Percentiles rank a stretch among this genome's conserved stretches.
These are phyloP conservation scores for Kwoniella dejecticola DNA, from an alignment of 768 basidiomycete species.

Conservation along the genomic window DNA sequence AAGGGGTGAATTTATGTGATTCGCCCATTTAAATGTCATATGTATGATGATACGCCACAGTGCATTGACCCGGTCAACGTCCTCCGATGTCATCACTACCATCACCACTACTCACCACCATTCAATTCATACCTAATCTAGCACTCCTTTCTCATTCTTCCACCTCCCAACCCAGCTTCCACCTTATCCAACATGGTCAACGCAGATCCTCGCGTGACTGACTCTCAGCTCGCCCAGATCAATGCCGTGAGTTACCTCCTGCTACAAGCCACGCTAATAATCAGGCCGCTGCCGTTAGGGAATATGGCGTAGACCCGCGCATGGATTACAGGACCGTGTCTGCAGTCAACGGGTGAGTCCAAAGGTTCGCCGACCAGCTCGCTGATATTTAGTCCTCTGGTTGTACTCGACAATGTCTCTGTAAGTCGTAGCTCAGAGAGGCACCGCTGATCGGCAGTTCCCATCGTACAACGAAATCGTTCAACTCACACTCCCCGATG, in stretches of 20 bases:
- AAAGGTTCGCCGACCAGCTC: neutral
- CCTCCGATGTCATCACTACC: too few relatives aligned
- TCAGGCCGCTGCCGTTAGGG: conserved; percentile 43
- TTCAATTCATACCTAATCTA: neutral
- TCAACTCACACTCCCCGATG: conserved; percentile 90
- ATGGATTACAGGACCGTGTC: conserved; percentile 91
- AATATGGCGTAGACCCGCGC: conserved; percentile 40
- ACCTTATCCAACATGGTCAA: conserved; percentile 19
- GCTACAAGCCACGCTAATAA: neutral
- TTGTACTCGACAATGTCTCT: conserved; percentile 98
- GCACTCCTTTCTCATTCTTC: neutral
- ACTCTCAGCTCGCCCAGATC: conserved; percentile 50
- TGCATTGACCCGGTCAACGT: too few relatives aligned
- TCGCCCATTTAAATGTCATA: too few relatives aligned
- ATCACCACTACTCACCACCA: too few relatives aligned
- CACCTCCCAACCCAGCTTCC: conserved; percentile 13
- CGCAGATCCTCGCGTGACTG: conserved; percentile 39
- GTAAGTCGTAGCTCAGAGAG: conserved; percentile 57
- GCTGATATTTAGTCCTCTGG: conserved; percentile 69
- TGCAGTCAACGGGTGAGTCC: conserved; percentile 88
- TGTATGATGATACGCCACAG: too few relatives aligned
- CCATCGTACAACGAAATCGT: conserved; percentile 99
- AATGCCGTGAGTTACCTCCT: conserved; percentile 42
- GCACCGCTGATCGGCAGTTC: conserved; percentile 63
- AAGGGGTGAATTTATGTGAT: too few relatives aligned